Evolutionary conservation across 2,329 filamentous ascomycete genomes (phyloP), one percentile per base, ranked within the genome.

Genomic region (Fusarium longipes): DNA sequence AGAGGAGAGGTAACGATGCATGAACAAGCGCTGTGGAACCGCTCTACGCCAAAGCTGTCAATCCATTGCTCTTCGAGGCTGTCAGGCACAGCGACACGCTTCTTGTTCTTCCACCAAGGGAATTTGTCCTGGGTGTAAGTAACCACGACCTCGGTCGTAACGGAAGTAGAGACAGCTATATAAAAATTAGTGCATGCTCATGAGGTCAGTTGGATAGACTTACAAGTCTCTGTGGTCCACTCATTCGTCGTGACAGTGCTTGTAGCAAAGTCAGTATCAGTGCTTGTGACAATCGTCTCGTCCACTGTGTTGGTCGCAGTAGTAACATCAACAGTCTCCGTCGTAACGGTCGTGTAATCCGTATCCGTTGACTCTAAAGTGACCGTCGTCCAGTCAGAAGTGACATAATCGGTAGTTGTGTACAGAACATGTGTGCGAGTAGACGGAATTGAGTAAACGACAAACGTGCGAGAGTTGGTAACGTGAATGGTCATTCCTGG

Each of bases 11-110:
- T 27, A 10, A 63, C 44, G 1, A 65, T 8, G 17, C 62, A 65
- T 4, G 59, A 65, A 20, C 62, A 65, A 5, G 62, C 62, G 27
- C 53, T 65, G 7, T 32, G 43, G 33, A 63, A 49, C 14, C 63
- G 52, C 8, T 20, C 18, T 24, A 50, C 42, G 24, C 62, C 62
- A 1, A 40, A 65, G 5, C 53, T 22, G 4, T 29, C 14, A 20
- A 65, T 33, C 62, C 62, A 65, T 9, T 32, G 47, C 18, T 65
- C 38, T 11, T 57, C 58, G 1, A 36, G 42, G 30, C 49, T 50
- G 11, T n/a, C 40, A 4, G 2, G 35, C 44, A 25, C 52, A n/a
- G 45, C 53, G 20, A 39, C 44, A 4, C 58, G 59, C 24, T 60
- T 63, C 20, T 35, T 54, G 25, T 54, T 43, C 15, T 52, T 32